These are phyloP conservation scores for Laetiporus sulphureus DNA, from an alignment of 1,284 basidiomycete genomes.

Conservation along the genomic window DNA sequence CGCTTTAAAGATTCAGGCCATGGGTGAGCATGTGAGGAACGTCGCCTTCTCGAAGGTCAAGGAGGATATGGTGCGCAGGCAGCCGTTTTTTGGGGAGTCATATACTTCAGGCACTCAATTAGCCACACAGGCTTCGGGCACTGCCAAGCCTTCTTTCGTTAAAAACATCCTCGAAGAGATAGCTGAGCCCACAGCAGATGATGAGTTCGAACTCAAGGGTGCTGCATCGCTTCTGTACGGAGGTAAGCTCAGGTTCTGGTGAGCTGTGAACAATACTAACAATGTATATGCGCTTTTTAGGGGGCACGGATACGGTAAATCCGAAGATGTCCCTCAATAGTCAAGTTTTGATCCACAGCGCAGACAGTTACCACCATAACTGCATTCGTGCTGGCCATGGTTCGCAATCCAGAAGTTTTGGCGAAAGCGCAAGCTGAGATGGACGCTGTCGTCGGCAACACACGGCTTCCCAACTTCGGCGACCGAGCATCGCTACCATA, in stretches of 20 bases:
- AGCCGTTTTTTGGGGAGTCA: too few species aligned
- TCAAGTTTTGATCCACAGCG: too few species aligned
- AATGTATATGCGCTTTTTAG: slow-evolving; percentile 11
- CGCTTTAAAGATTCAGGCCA: slow-evolving; percentile 37
- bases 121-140: slow-evolving; percentile 29
- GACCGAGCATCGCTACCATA: slow-evolving; percentile 48
- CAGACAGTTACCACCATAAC: slow-evolving; percentile 1
- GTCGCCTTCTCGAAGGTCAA: slow-evolving; percentile 42
- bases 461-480: slow-evolving; percentile 38
- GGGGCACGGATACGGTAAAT: slow-evolving; percentile 28
- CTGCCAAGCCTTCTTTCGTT: slow-evolving; percentile 42
- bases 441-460: slow-evolving; percentile 32
- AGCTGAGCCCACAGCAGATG: too few species aligned
- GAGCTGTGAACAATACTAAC: too few species aligned
- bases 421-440: slow-evolving; percentile 34
- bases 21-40: slow-evolving; percentile 23
- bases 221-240: slow-evolving; percentile 46
- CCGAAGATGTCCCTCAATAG: neutral
- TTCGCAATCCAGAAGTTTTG: slow-evolving; percentile 41
- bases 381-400: slow-evolving; percentile 42
- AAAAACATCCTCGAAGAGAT: slow-evolving; percentile 38
- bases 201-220: slow-evolving; percentile 50
- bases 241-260: too few species aligned
- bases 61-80: slow-evolving; percentile 35
- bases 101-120: neutral